Conservation (phyloP, 257 asterid species). For the Petrea volubilis region DNA sequence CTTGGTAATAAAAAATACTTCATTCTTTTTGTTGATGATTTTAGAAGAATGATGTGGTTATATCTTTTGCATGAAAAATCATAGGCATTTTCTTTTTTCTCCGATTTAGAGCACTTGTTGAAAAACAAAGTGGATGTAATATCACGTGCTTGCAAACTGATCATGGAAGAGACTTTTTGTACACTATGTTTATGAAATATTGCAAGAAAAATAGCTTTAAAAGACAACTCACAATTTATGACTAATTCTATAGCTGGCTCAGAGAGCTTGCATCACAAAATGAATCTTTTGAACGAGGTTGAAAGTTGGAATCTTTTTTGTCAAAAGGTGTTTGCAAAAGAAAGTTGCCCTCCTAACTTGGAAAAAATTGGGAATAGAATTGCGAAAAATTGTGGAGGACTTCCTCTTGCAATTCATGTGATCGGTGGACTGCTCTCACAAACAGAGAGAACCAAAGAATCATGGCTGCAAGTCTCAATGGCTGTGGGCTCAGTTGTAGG, state of each 20-base stretch:
- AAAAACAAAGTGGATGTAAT: no score
- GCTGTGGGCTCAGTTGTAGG: background rate
- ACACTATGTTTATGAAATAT: no score
- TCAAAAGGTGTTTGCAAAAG: slow-evolving; percentile 21
- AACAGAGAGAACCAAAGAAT: background rate
- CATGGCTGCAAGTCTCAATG: slow-evolving; percentile 5
- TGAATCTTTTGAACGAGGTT: slow-evolving; percentile 6
- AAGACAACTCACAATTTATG: no score
- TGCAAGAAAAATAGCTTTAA: no score
- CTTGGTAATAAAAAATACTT: no score
- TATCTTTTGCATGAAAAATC: no score
- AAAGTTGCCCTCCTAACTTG: slow-evolving; percentile 4
- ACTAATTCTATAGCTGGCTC: background rate
- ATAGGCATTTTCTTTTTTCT: no score
- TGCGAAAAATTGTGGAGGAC: slow-evolving; percentile 21
- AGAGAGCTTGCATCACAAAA: background rate
- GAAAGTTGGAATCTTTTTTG: slow-evolving; percentile 27
- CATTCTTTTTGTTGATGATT: no score
- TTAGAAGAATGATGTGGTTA: no score
- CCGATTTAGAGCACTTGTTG: no score
- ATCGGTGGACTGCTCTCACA: slow-evolving; percentile 20
- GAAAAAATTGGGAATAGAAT: slow-evolving; percentile 20
- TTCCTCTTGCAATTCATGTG: slow-evolving; percentile 28
- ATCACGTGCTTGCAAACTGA: no score
- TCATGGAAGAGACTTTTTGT: no score